Conservation (phyloP, 306 rosid species). For the Dryas octopetala region DNA sequence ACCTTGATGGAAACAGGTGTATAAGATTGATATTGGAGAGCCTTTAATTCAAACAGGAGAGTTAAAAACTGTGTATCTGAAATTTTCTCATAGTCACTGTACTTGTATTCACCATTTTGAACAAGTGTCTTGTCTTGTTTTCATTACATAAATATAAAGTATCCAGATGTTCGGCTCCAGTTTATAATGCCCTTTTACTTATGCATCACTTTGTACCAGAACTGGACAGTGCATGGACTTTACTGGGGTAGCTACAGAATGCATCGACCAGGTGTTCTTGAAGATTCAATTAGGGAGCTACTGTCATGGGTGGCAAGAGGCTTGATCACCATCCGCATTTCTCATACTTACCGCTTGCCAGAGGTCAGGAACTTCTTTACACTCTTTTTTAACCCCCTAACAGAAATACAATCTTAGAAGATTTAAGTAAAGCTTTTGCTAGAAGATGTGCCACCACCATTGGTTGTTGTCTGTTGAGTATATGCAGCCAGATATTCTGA, state of each 20-base stretch:
- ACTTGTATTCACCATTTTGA: not conserved
- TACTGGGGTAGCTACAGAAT: conserved; percentile 92
- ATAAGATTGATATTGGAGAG: too few relatives aligned
- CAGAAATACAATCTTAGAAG: not conserved
- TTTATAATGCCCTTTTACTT: conserved; percentile 15
- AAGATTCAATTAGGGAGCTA: conserved; percentile 76
- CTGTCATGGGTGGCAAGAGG: conserved; percentile 78
- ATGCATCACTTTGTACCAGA: conserved; percentile 48
- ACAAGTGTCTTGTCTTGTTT: not conserved
- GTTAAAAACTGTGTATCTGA: not conserved
- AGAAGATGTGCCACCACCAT: not conserved
- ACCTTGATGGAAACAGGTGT: not conserved
- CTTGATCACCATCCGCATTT: conserved; percentile 68
- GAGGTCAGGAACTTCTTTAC: conserved; percentile 59
- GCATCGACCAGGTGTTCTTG: conserved; percentile 70
- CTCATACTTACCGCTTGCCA: conserved; percentile 63
- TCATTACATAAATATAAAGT: not conserved
- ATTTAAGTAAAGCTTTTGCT: not conserved
- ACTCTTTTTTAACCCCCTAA: not conserved
- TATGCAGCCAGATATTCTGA: not conserved
- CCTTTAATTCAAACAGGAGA: not conserved
- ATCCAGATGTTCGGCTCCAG: not conserved
- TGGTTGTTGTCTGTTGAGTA: not conserved
- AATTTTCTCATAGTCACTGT: not conserved
- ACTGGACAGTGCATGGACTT: conserved; percentile 98